phyloP scores from a whole-genome alignment of 768 basidiomycete species.

The Tulasnella sp. region DNA sequence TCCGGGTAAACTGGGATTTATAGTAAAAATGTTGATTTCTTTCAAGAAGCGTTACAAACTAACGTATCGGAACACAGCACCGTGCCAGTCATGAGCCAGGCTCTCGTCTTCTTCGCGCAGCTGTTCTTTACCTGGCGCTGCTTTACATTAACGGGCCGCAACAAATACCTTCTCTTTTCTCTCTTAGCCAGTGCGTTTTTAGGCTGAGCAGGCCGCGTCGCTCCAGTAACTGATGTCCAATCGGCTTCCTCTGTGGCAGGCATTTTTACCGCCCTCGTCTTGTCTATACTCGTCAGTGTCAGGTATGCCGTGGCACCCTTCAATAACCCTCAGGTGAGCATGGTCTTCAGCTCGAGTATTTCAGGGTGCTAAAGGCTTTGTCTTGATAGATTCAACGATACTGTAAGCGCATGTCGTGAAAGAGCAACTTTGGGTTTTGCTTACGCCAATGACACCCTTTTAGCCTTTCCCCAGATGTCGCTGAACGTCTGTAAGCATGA shows the following conservation, averaged over 20 bases:
- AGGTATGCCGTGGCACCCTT: not conserved
- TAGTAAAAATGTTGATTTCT: not conserved
- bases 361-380: not conserved
- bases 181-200: not conserved
- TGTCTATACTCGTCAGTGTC: not conserved
- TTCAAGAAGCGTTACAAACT: not conserved
- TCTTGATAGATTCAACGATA: constrained; percentile 3
- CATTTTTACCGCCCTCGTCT: not conserved
- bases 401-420: not conserved
- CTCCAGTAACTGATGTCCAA: not conserved
- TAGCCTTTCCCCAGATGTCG: not conserved
- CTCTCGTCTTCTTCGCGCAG: not conserved
- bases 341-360: not conserved
- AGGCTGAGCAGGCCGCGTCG: not conserved
- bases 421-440: not conserved
- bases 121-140: constrained; percentile 14
- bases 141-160: not conserved
- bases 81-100: not conserved
- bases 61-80: not conserved
- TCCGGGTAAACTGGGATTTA: not conserved
- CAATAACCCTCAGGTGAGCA: constrained; percentile 10
- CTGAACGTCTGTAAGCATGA: constrained; percentile 13
- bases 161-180: not conserved
- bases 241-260: not conserved
- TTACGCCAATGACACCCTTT: not conserved